phyloP scores from a whole-genome alignment of 441 rosid genomes.

The Corymbia calophylla region DNA sequence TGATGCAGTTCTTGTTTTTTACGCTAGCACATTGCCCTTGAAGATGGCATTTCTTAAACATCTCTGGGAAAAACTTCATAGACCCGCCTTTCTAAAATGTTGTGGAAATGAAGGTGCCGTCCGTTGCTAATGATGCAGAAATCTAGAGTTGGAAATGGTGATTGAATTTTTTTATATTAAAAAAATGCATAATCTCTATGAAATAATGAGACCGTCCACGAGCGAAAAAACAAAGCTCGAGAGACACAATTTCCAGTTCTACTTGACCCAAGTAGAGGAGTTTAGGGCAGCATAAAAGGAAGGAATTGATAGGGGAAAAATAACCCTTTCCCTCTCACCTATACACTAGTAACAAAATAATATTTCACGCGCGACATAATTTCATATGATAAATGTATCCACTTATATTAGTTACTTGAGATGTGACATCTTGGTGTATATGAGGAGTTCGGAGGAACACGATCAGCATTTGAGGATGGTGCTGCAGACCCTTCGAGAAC shows the following conservation, averaged over 20 bases:
- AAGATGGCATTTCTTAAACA: no score
- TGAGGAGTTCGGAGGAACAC: no score
- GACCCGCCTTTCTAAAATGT: no score
- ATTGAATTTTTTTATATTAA: background rate
- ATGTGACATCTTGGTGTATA: background rate
- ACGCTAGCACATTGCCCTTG: no score
- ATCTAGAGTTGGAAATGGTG: background rate
- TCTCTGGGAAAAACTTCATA: no score
- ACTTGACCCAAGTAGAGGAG: slow-evolving; percentile 47
- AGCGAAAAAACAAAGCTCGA: background rate
- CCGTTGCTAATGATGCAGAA: no score
- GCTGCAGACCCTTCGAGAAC: no score
- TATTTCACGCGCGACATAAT: background rate
- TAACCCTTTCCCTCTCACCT: background rate
- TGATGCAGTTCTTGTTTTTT: no score
- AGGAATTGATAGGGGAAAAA: slow-evolving; percentile 22
- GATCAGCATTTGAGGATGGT: no score
- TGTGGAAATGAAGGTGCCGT: no score
- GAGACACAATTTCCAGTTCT: slow-evolving; percentile 5
- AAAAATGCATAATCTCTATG: no score
- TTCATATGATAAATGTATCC: background rate
- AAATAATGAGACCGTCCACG: no score
- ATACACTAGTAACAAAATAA: background rate
- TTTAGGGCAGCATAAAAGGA: slow-evolving; percentile 34
- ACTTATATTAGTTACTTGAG: background rate